phyloP scores from a whole-genome alignment of 1,284 basidiomycete species.

The Trametes sp. region DNA sequence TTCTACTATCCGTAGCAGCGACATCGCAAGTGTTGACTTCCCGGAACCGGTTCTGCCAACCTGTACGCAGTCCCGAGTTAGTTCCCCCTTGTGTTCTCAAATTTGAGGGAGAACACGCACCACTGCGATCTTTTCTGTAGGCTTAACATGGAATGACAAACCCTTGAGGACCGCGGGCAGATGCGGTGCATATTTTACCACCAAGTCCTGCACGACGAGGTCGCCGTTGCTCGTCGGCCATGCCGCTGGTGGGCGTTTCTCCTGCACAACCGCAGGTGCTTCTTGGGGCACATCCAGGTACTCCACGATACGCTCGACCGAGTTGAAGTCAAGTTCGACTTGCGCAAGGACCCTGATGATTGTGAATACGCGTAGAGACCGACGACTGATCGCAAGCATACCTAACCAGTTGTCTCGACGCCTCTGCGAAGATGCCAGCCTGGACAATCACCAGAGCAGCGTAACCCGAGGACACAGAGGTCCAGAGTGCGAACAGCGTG shows the following conservation, averaged over 20 bases:
- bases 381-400: constrained; percentile 37
- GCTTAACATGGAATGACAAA: constrained; percentile 73
- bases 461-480: constrained; percentile 71
- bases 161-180: constrained; percentile 76
- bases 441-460: constrained; percentile 85
- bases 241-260: constrained; percentile 70
- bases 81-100: not conserved
- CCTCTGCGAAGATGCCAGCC: constrained; percentile 73
- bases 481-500: constrained; percentile 75
- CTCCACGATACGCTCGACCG: constrained; percentile 85
- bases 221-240: constrained; percentile 76
- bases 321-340: constrained; percentile 78
- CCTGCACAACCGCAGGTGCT: constrained; percentile 69
- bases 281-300: constrained; percentile 84
- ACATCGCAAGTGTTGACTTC: constrained; percentile 79
- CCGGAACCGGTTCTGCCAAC: constrained; percentile 75
- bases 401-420: constrained; percentile 71
- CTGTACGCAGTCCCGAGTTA: constrained; percentile 39
- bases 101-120: constrained; percentile 41
- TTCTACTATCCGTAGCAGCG: constrained; percentile 84
- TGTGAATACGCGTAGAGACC: constrained; percentile 1
- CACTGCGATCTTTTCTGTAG: constrained; percentile 82
- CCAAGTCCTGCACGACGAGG: constrained; percentile 67
- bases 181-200: constrained; percentile 77
- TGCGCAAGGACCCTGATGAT: constrained; percentile 64